Percentiles rank a stretch among this genome's conserved stretches.
Conservation (phyloP, 345 rosid species). For the Dovyalis caffra region DNA sequence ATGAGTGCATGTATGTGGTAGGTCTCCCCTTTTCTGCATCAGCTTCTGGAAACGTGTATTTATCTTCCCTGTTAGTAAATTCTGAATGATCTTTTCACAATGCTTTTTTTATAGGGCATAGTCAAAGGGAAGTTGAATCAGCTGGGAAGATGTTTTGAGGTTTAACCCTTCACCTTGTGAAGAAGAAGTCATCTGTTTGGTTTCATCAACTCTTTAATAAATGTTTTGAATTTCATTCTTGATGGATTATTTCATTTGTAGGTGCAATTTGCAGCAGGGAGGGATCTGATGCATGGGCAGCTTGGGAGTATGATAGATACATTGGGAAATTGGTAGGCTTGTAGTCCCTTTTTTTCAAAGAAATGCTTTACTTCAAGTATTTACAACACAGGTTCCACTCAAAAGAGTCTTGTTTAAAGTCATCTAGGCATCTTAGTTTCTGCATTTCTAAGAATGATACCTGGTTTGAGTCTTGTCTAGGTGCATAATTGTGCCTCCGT, state of each 20-base stretch:
- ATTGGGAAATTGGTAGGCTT: constrained; percentile 14
- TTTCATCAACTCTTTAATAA: neutral
- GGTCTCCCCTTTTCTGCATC: neutral
- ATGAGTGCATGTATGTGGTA: constrained; percentile 18
- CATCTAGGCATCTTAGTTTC: neutral
- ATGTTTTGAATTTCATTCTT: neutral
- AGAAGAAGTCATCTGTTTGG: neutral
- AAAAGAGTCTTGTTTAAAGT: neutral
- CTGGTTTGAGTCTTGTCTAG: neutral
- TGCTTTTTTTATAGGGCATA: constrained; percentile 8
- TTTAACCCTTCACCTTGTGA: neutral
- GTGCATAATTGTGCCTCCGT: neutral
- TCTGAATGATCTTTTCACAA: neutral
- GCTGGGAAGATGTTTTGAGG: constrained; percentile 17
- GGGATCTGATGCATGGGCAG: constrained; percentile 18
- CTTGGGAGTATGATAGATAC: constrained; percentile 14
- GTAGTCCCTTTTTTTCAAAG: neutral
- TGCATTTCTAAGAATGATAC: neutral
- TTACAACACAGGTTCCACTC: neutral
- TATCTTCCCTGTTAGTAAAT: neutral
- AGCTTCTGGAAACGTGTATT: neutral
- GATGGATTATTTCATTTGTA: neutral
- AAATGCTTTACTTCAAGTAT: neutral
- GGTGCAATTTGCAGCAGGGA: constrained; percentile 29
- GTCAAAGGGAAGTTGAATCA: constrained; percentile 25